Base-by-base conservation (phyloP, 2,329 filamentous ascomycete species). In the Colletotrichum sp. region DNA sequence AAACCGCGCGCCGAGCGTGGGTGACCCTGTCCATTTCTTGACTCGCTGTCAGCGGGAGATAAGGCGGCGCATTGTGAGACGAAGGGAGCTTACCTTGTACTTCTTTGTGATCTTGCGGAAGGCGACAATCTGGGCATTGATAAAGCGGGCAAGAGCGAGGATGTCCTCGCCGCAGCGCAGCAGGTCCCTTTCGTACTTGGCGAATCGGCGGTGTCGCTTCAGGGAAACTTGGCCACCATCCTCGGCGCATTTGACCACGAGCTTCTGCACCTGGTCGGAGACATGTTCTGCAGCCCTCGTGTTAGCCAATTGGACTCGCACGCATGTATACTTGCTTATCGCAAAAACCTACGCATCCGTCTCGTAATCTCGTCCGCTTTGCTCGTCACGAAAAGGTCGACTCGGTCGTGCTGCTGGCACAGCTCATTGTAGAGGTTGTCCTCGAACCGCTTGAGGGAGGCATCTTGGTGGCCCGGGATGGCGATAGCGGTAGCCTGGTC, bases 61-160 rank as follows among this genome's bases (percentile, higher is more conserved):
- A 56, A 62, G 64, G 24, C 43, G 43, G 43, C 32, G 55, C 36
- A 21, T 34, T 21, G 18, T 48, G 32, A 43, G 68, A 55, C 26
- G 21, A 30, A 13, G 58, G 15, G n/a, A 67, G 72, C 85, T n/a
- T 84, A 91, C 91, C 87, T 89, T 90, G 85, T 97, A 96, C 82
- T 97, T 97, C 83, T 96, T 97, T 38, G 96, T 86, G 48, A 97
- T 93, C 85, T 97, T 97, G 71, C 91, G 91, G 80, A 97, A 96
- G 6, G 94, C 95, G 6, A 93, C 91, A 12, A 93, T 88, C 81
- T 97, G 95, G 3, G 94, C 93, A 75, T 90, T 89, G 77, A 93
- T 91, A 79, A 96, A 97, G 56, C 94, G 91, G 43, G 91, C 90
- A 8, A 97, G 87, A 6, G 91, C 90, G 70, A 91, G 89, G 70